Evolutionary conservation across 2,329 filamentous ascomycete genomes (phyloP).

Genomic region (Hypoxylon sp.): DNA sequence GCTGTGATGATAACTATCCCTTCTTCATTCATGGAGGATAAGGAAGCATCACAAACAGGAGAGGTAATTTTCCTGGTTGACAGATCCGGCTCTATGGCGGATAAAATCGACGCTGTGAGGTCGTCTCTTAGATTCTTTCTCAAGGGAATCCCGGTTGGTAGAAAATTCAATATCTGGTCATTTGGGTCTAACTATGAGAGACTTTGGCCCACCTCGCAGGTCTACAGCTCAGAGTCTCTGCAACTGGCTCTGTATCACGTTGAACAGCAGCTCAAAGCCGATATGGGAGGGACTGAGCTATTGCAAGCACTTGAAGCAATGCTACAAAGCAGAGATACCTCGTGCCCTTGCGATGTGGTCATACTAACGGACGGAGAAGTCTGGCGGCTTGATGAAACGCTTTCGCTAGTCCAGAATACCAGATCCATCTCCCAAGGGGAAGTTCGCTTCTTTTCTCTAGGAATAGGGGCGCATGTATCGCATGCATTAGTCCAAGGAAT

Average conservation of each 20-base stretch:
- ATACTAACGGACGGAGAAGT: constrained; percentile 71
- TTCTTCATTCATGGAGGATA: constrained; percentile 31
- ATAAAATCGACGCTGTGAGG: constrained; percentile 64
- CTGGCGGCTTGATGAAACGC: constrained; percentile 64
- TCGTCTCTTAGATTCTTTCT: constrained; percentile 70
- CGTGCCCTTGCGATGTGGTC: constrained; percentile 65
- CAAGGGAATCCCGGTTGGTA: constrained; percentile 64
- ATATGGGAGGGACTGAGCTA: constrained; percentile 70
- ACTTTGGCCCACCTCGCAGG: constrained; percentile 36
- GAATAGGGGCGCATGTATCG: constrained; percentile 69
- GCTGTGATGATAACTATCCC: constrained; percentile 52
- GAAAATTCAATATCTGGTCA: constrained; percentile 65
- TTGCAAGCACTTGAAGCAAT: constrained; percentile 62
- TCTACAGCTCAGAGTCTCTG: constrained; percentile 58
- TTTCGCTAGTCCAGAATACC: constrained; percentile 63
- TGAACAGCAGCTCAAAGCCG: constrained; percentile 57
- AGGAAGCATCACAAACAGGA: constrained; percentile 13
- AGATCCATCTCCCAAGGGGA: constrained; percentile 58
- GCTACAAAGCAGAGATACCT: constrained; percentile 60
- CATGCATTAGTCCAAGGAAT: constrained; percentile 72
- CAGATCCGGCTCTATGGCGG: constrained; percentile 60
- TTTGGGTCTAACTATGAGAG: constrained; percentile 60
- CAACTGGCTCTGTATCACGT: constrained; percentile 56
- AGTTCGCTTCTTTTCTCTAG: constrained; percentile 70
- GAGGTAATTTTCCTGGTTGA: constrained; percentile 45